Conservation (phyloP, 2,329 filamentous ascomycete genomes). For the Aspergillus costaricaensis region DNA sequence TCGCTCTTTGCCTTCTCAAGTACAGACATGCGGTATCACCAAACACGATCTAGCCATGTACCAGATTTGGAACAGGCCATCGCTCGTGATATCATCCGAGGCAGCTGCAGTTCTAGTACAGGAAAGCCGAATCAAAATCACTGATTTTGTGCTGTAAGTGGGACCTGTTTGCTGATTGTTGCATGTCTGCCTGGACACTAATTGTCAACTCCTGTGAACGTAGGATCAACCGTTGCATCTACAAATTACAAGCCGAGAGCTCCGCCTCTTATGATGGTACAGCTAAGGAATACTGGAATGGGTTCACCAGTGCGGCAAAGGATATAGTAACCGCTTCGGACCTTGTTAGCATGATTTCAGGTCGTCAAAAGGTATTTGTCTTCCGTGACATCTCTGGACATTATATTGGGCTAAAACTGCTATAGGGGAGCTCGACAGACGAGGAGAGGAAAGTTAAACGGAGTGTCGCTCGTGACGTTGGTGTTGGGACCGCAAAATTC, state of each 20-base stretch:
- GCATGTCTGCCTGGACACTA: too few relatives aligned
- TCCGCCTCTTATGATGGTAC: not conserved
- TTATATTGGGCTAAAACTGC: too few relatives aligned
- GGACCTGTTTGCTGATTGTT: not conserved
- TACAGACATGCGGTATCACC: slow-evolving; percentile 1
- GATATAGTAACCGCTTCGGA: not conserved
- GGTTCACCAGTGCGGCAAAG: not conserved
- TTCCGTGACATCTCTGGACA: too few relatives aligned
- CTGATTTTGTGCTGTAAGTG: not conserved
- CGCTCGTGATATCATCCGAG: not conserved
- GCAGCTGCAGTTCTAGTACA: not conserved
- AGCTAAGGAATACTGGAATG: not conserved
- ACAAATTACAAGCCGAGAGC: not conserved
- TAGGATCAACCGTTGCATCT: not conserved
- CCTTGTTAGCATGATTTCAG: not conserved
- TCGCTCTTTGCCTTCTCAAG: not conserved
- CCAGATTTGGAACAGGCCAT: not conserved
- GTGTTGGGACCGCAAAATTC: not conserved
- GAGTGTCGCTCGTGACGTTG: not conserved
- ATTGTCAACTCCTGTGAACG: not conserved
- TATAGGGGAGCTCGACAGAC: not conserved
- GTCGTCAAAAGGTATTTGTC: not conserved
- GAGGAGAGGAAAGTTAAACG: not conserved
- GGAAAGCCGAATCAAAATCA: not conserved
- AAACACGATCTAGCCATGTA: slow-evolving; percentile 1